Evolutionary conservation across 495 filamentous ascomycete genomes (phyloP).

Genomic region (Astrocystis sublimbata): DNA sequence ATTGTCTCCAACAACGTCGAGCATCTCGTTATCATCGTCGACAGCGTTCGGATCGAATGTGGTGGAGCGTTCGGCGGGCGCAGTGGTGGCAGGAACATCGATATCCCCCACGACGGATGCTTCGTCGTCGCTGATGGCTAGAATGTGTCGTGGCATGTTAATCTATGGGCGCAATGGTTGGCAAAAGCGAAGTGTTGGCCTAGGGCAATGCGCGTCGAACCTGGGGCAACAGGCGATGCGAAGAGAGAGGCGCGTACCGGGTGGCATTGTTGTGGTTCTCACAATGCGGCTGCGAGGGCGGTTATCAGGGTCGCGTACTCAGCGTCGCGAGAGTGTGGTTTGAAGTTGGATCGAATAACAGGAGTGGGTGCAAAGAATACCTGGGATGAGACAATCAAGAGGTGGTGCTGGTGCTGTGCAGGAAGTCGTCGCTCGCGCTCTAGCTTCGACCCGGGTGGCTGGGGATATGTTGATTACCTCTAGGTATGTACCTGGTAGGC

Average conservation of each 20-base stretch:
- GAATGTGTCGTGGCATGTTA: background rate
- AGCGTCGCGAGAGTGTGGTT: background rate
- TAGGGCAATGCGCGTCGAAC: background rate
- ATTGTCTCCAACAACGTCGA: slow-evolving; percentile 17
- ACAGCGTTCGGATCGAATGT: slow-evolving; percentile 24
- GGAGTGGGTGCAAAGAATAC: background rate
- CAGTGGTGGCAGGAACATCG: slow-evolving; percentile 18
- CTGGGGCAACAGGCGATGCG: background rate
- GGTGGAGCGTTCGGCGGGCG: slow-evolving; percentile 9
- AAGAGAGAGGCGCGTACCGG: slow-evolving; percentile 24
- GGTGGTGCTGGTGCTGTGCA: background rate
- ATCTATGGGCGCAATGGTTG: background rate
- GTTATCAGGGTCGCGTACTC: background rate
- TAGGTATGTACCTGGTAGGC: background rate
- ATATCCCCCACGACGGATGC: slow-evolving; percentile 33
- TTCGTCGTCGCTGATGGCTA: slow-evolving; percentile 46
- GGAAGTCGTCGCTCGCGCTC: background rate
- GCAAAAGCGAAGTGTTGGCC: background rate
- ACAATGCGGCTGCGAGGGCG: background rate
- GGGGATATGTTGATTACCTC: background rate
- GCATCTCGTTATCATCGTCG: slow-evolving; percentile 26
- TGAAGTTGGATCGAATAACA: background rate
- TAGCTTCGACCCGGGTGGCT: background rate
- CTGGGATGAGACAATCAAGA: background rate
- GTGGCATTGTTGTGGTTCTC: slow-evolving; percentile 25